Evolutionary conservation across 345 rosid species (phyloP).

Genomic region (Lepidium aucheri): DNA sequence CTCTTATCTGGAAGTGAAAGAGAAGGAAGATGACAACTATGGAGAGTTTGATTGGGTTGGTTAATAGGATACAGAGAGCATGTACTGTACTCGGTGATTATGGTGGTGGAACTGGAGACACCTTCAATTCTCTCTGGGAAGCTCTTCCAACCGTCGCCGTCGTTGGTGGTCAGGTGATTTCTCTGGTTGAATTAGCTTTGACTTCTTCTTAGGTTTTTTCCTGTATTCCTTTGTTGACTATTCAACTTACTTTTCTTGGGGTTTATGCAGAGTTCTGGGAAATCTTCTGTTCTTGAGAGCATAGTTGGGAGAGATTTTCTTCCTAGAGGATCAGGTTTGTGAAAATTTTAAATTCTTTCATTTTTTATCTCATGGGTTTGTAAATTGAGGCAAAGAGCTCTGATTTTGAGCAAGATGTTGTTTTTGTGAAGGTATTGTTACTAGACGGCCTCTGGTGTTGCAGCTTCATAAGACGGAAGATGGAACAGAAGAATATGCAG

Average conservation of each 20-base stretch:
- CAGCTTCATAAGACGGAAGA: conserved; percentile 82
- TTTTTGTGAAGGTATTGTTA: conserved; percentile 61
- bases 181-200: background rate
- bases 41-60: conserved; percentile 91
- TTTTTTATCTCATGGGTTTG: background rate
- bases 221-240: background rate
- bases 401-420: background rate
- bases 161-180: conserved; percentile 76
- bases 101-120: conserved; percentile 59
- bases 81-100: conserved; percentile 91
- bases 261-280: conserved; percentile 74
- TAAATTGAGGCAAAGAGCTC: background rate
- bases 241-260: background rate
- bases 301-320: conserved; percentile 93
- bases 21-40: conserved; percentile 61
- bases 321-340: conserved; percentile 93
- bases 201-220: background rate
- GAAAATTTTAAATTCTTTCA: background rate
- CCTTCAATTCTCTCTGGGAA: conserved; percentile 90
- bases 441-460: conserved; percentile 82
- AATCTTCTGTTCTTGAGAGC: conserved; percentile 97
- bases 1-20: background rate
- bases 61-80: conserved; percentile 87
- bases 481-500: conserved; percentile 72
- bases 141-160: conserved; percentile 89